Conservation (phyloP, 1,284 basidiomycete genomes). For the Ustilago lituana region DNA sequence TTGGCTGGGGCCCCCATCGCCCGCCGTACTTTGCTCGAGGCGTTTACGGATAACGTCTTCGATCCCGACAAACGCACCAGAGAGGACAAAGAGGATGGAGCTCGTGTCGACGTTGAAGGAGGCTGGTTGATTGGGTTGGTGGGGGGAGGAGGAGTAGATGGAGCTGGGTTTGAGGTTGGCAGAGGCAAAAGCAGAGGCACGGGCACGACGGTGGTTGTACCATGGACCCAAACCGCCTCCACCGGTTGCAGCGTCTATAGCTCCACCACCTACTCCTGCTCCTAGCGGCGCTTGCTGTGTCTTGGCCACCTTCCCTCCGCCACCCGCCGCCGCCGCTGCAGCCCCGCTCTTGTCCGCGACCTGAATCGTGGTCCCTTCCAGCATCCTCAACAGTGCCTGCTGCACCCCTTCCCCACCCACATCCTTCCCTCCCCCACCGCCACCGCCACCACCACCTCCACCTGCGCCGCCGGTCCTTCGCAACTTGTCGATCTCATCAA, state of each 20-base stretch:
- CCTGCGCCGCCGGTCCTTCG: conserved; percentile 70
- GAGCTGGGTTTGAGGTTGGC: conserved; percentile 81
- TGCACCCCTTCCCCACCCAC: conserved; percentile 97
- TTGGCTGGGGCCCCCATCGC: not conserved
- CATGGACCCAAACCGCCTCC: conserved; percentile 18
- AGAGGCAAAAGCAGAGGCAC: conserved; percentile 68
- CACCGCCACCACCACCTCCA: conserved; percentile 67
- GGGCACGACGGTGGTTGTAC: conserved; percentile 20
- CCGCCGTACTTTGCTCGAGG: not conserved
- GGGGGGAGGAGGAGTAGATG: no score
- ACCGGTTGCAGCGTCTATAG: not conserved
- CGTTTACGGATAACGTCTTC: conserved; percentile 73
- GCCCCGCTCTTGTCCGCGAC: conserved; percentile 70
- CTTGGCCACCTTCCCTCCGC: not conserved
- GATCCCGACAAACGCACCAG: conserved; percentile 91
- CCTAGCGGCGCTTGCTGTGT: not conserved
- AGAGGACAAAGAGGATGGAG: conserved; percentile 67
- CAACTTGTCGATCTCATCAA: conserved; percentile 95
- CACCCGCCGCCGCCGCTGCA: conserved; percentile 3
- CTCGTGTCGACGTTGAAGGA: conserved; percentile 82
- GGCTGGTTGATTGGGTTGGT: conserved; percentile 71
- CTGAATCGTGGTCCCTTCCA: conserved; percentile 87
- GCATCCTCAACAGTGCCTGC: conserved; percentile 86
- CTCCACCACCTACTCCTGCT: not conserved
- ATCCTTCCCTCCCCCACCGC: conserved; percentile 76